Percentiles rank a stretch among this genome's conserved stretches.
phyloP scores from a whole-genome alignment of 2,329 filamentous ascomycete species.

The Calonectria henricotiae region DNA sequence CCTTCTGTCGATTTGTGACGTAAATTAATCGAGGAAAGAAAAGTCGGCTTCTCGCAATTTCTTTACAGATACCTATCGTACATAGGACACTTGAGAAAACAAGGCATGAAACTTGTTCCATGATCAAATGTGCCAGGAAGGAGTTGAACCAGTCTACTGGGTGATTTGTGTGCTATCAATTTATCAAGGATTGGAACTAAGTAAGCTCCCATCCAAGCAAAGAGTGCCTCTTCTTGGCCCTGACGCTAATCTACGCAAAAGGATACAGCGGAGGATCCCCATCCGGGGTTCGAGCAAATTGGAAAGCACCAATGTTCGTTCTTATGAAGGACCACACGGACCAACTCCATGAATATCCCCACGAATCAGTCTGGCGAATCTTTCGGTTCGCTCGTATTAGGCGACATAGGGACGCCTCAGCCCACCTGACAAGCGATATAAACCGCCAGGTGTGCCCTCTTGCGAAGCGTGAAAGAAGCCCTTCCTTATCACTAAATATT shows the following conservation, averaged over 20 bases:
- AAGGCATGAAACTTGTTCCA: not conserved
- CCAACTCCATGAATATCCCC: constrained; percentile 16
- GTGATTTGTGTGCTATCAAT: no score
- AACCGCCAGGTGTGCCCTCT: not conserved
- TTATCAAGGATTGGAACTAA: no score
- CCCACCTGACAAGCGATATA: not conserved
- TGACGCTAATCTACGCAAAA: not conserved
- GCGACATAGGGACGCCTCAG: no score
- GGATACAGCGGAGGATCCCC: not conserved
- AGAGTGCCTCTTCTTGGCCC: not conserved
- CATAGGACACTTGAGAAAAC: no score
- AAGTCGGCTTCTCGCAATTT: no score
- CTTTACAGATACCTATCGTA: no score
- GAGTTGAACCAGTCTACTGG: no score
- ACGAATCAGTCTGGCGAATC: not conserved
- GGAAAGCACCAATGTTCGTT: no score
- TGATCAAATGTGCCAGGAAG: not conserved
- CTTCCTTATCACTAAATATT: not conserved
- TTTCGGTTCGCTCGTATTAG: no score
- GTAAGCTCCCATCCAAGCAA: not conserved
- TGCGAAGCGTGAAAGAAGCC: not conserved
- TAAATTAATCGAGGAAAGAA: not conserved
- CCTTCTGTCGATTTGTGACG: no score
- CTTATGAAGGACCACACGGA: not conserved
- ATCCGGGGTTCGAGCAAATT: not conserved